Evolutionary conservation across 371 early-diverging fungal species (phyloP), one percentile per base, ranked within the genome.

Genomic region (Rhizopus stolonifer): DNA sequence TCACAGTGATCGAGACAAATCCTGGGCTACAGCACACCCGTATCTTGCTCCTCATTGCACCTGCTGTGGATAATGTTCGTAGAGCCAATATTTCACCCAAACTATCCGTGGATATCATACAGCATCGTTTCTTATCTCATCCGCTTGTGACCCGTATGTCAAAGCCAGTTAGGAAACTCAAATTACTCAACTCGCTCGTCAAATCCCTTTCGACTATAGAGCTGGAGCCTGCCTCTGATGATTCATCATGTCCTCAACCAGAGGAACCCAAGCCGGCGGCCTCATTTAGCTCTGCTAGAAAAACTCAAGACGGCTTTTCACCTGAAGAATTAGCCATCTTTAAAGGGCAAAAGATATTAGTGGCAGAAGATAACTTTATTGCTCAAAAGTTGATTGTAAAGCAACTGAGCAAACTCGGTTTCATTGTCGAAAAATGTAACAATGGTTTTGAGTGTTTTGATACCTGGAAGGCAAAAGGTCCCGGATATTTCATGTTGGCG

Each of bases 141-240:
- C 65, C 67, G n/a, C 56, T 49, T 15, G 49, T 81, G 0, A 69
- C 74, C 4, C 60, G 79, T 17, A 56, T 82, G 45, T 74, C 79
- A n/a, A 82, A 80, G 24, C 82, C 82, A 4, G 68, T 80, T 22
- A 68, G 82, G 2, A 65, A 73, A 1, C 51, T 75, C 15, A 80
- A 77, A 40, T 40, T 82, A 1, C 47, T 82, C 8, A 73, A 65
- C 14, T 61, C 67, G 1, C 46, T 76, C 26, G 40, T 58, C 3
- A 49, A 43, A 7, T 19, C 53, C 3, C 26, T 59, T 2, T 38
- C 53, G 21, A n/a, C 47, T 21, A 2, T 11, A 14, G 11, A 25
- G 11, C 10, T 18, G 31, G 14, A 10, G 13, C 29, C 26, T 14
- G 13, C 9, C n/a, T 18, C 10, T n/a, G n/a, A n/a, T n/a, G 5